A percentile compares a stretch with the other conserved stretches of the same genome.
Evolutionary conservation across 495 filamentous ascomycete species (phyloP).

Genomic region (Polyplosphaeria fusca): DNA sequence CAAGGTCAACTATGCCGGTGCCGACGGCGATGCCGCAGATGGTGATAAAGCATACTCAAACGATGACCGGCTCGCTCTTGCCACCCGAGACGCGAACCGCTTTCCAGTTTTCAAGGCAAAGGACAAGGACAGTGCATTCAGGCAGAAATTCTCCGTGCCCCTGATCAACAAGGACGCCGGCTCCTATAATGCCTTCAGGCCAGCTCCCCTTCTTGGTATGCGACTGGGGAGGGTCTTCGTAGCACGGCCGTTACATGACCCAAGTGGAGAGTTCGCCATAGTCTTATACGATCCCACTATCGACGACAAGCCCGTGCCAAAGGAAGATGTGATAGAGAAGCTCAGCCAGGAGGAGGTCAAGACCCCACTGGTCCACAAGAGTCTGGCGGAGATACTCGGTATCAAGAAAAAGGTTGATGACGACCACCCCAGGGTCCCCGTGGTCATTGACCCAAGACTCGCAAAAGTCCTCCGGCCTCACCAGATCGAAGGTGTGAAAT

Average conservation of each 20-base stretch:
- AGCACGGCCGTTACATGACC: constrained; percentile 89
- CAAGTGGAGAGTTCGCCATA: constrained; percentile 92
- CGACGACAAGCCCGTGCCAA: constrained; percentile 69
- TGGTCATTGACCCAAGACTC: constrained; percentile 91
- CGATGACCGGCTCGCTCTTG: constrained; percentile 79
- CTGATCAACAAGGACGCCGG: constrained; percentile 73
- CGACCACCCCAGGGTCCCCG: constrained; percentile 82
- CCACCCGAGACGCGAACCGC: constrained; percentile 81
- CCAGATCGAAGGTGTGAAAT: constrained; percentile 98
- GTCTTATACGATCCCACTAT: constrained; percentile 94
- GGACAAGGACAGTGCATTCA: constrained; percentile 79
- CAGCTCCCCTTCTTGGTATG: constrained; percentile 83
- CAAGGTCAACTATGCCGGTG: constrained; percentile 85
- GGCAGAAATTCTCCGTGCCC: constrained; percentile 79
- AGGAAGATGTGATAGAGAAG: constrained; percentile 50
- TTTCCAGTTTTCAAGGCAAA: constrained; percentile 88
- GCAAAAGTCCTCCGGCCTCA: constrained; percentile 92
- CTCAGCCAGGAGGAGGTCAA: constrained; percentile 51
- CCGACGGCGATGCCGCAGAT: constrained; percentile 65
- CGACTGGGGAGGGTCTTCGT: constrained; percentile 79
- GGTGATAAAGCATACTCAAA: constrained; percentile 82
- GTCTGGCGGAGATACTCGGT: constrained; percentile 91
- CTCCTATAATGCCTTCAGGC: constrained; percentile 70
- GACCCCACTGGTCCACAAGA: constrained; percentile 83
- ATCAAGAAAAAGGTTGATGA: constrained; percentile 78